A percentile compares a stretch with the other conserved stretches of the same genome.
phyloP scores from a whole-genome alignment of 129 eudicot species.

The Flaveria robusta region DNA sequence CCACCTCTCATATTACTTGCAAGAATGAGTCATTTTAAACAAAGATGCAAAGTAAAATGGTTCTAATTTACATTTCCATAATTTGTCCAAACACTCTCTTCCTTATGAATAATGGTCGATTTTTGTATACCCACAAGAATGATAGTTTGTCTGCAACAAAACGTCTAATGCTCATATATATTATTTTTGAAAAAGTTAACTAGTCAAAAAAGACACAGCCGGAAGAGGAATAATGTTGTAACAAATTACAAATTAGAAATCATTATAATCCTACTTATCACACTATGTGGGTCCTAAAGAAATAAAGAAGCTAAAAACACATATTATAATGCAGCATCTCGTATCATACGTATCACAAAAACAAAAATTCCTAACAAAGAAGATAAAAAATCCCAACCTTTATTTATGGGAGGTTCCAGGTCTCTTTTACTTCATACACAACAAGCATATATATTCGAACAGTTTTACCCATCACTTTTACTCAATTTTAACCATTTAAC shows the following conservation, averaged over 20 bases:
- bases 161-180: not conserved
- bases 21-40: not conserved
- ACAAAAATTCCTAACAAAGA: not conserved
- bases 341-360: not conserved
- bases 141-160: not conserved
- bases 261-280: not conserved
- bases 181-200: not conserved
- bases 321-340: not conserved
- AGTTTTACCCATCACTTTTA: not conserved
- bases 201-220: not conserved
- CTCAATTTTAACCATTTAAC: not conserved
- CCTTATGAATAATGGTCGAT: not conserved
- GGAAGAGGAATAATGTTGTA: not conserved
- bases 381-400: not conserved
- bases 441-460: not conserved
- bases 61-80: not conserved
- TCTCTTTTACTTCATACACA: not conserved
- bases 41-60: not conserved
- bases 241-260: constrained; percentile 5
- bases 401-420: not conserved
- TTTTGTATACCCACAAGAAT: constrained; percentile 4
- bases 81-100: not conserved
- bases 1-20: not conserved
- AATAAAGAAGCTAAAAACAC: too few relatives aligned
- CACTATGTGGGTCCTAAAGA: not conserved